These are phyloP conservation scores for Astragalus glycyphyllos DNA, from an alignment of 306 rosid genomes.

Conservation along the genomic window DNA sequence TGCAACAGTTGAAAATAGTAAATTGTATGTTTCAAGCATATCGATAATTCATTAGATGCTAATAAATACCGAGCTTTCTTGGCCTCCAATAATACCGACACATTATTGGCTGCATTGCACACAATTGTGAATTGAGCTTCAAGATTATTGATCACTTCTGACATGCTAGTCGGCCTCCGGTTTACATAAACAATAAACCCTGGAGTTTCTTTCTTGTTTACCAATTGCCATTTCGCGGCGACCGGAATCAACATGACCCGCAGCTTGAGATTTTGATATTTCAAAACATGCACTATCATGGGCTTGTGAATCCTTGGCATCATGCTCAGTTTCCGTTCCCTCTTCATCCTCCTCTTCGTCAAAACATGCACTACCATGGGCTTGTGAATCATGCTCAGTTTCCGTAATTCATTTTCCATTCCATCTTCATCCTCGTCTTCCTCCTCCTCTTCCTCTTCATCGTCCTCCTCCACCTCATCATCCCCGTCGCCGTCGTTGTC, in stretches of 20 bases:
- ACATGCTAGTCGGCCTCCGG: constrained; percentile 89
- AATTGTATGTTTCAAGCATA: constrained; percentile 40
- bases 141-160: constrained; percentile 81
- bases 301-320: constrained; percentile 36
- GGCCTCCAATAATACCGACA: constrained; percentile 78
- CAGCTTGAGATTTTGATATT: constrained; percentile 61
- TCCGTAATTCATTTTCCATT: constrained; percentile 45
- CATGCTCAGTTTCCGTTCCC: constrained; percentile 49
- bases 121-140: constrained; percentile 75
- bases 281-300: constrained; percentile 45
- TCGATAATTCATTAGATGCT: constrained; percentile 74
- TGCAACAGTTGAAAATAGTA: constrained; percentile 15
- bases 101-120: constrained; percentile 75
- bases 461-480: neutral
- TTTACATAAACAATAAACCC: constrained; percentile 82
- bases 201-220: constrained; percentile 67
- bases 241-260: constrained; percentile 55
- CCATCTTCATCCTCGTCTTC: constrained; percentile 49
- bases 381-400: constrained; percentile 47
- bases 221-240: constrained; percentile 54
- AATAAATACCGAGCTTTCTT: constrained; percentile 60
- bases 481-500: too few relatives aligned
- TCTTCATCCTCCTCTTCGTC: constrained; percentile 42
- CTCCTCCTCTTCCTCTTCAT: too few relatives aligned
- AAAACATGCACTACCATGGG: constrained; percentile 26